Percentiles rank a stretch among this genome's conserved stretches.
These are phyloP conservation scores for Xerocomus alliaceus DNA, from an alignment of 1,284 basidiomycete species.

Conservation along the genomic window DNA sequence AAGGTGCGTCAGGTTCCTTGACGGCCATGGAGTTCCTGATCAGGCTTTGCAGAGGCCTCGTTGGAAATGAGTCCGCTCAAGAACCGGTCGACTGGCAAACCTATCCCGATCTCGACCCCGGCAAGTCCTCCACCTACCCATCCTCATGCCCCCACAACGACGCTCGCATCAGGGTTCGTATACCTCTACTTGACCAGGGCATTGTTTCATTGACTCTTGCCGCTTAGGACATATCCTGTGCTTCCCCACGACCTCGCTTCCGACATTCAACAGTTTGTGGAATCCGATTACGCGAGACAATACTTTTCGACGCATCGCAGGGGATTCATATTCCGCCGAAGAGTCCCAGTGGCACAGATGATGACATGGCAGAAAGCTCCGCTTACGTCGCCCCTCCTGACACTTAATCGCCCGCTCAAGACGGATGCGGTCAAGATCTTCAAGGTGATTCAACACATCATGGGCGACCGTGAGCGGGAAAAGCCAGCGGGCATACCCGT, in stretches of 20 bases:
- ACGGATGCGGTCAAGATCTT: conserved; percentile 84
- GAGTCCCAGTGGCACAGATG: conserved; percentile 80
- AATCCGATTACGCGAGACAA: conserved; percentile 81
- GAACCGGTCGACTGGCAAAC: conserved; percentile 64
- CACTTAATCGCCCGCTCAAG: conserved; percentile 68
- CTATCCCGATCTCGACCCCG: conserved; percentile 66
- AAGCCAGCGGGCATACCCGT: conserved; percentile 55
- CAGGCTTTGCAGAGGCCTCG: conserved; percentile 61
- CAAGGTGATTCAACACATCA: conserved; percentile 87
- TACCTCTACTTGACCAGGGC: not conserved
- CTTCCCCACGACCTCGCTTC: conserved; percentile 79
- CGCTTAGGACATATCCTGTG: conserved; percentile 48
- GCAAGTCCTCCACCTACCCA: conserved; percentile 22
- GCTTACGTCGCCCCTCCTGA: conserved; percentile 75
- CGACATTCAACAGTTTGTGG: conserved; percentile 84
- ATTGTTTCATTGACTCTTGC: conserved; percentile 7
- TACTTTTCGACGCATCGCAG: conserved; percentile 90
- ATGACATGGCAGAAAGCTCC: conserved; percentile 89
- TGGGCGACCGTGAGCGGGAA: conserved; percentile 87
- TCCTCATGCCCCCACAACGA: conserved; percentile 46
- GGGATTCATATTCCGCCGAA: conserved; percentile 82
- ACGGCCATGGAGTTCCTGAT: conserved; percentile 12
- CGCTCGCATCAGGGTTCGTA: conserved; percentile 70
- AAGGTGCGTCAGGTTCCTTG: conserved; percentile 50
- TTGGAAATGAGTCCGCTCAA: conserved; percentile 75